phyloP scores from a whole-genome alignment of 106 monocot genomes.

The Dendrobium huoshanense region DNA sequence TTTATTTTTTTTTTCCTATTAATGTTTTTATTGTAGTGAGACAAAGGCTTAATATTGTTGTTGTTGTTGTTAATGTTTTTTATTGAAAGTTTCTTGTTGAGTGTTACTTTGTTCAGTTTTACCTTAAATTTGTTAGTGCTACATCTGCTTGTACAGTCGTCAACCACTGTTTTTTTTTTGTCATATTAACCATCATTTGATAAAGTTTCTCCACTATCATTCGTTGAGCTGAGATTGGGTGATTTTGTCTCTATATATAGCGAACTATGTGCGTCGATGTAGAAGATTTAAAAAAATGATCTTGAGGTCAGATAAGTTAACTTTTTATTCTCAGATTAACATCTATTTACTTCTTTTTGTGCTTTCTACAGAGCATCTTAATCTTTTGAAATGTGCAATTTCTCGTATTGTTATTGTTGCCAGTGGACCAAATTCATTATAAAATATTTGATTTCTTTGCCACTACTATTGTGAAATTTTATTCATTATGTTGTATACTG shows the following conservation, averaged over 20 bases:
- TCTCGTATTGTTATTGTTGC: not conserved
- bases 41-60: too few species aligned
- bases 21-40: not conserved
- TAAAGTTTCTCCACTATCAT: constrained; percentile 68
- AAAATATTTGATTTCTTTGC: not conserved
- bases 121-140: not conserved
- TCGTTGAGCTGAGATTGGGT: constrained; percentile 75
- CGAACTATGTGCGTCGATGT: constrained; percentile 72
- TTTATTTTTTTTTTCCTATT: not conserved
- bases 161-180: constrained; percentile 3
- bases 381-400: not conserved
- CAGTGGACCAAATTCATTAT: not conserved
- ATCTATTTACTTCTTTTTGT: constrained; percentile 1
- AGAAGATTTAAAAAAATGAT: constrained; percentile 64
- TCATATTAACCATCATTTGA: constrained; percentile 68
- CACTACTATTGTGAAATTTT: not conserved
- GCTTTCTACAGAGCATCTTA: not conserved
- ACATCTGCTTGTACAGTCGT: not conserved
- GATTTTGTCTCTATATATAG: constrained; percentile 66
- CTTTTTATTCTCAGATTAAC: not conserved
- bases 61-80: not conserved
- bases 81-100: not conserved
- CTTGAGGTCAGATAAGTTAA: constrained; percentile 46
- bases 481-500: not conserved
- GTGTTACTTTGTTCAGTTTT: not conserved